Evolutionary conservation across 352 stramenopile genomes (phyloP), one percentile per base, ranked within the genome.

Genomic region (Thraustochytrium striatum): DNA sequence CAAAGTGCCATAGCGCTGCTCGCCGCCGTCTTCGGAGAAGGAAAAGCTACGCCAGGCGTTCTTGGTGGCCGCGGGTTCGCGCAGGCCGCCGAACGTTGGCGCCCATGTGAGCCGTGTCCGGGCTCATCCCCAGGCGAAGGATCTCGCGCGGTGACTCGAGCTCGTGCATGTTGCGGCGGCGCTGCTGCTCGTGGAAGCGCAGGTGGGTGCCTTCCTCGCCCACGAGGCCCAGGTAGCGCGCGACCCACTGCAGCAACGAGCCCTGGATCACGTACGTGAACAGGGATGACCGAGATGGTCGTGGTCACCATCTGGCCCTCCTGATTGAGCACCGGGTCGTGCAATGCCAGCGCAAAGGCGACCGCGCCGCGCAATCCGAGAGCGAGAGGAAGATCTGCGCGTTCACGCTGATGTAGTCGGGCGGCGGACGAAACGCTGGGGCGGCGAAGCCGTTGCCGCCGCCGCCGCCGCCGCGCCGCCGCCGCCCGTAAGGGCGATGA

Each of bases 261-360:
- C 65, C 65, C 65, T 55, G 43, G 52, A 61, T 28, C 0, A 75
- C 50, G 35, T 75, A 75, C 9, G 65, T 75, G 13, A 75, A 75
- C 7, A 75, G 65, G n/a, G 3, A 75, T 38, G 33, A 75, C 65
- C 2, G 65, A 32, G n/a, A 75, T 38, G 0, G 65, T 75, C 11
- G 44, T 75, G 32, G 65, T 75, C 11, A 75, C 30, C 65, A 75
- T 75, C 30, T 52, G 16, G 9, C 65, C 65, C 52, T 75, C 65
- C 32, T 43, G 39, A 39, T 75, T 75, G 44, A 75, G 52, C 44
- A 75, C 65, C 25, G 65, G 65, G 19, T 39, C 44, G 50, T 75
- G 65, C 16, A 75, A 32, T 8, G 65, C 65, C n/a, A 75, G 50
- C 43, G 65, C 65, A 61, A 75, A 75, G 21, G 65, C 65, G 8